Base-by-base conservation (phyloP, 2,329 filamentous ascomycete species). In the Aspergillus clavatus region DNA sequence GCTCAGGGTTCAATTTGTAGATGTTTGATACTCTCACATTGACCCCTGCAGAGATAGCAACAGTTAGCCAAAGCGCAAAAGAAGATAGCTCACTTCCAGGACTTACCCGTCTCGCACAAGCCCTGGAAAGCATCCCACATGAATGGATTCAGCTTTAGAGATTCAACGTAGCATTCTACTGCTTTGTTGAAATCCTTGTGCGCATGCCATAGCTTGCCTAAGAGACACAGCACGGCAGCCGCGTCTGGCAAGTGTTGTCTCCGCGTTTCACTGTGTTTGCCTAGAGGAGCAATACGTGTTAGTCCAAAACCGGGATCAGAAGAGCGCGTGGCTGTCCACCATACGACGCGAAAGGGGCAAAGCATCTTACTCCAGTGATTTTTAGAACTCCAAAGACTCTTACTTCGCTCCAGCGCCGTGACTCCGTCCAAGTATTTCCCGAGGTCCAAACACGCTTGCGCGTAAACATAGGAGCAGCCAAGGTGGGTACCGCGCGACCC, bases 81-180 rank as follows among this genome's bases (percentile, higher is more conserved):
- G 12, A n/a, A 5, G 10, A 38, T 3, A 11, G 11, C 14, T 19
- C 24, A 5, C 8, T 10, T 4, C 19, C 16, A 31, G 37, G 38
- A 54, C 67, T 58, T 65, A 72, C 80, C 82, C 35, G 80, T 87
- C 61, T 96, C 89, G 63, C 90, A 95, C 6, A 98, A 77, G 12
- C 82, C 85, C 18, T 84, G 83, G 59, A 97, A 97, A 0, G 91
- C 90, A 73, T 98, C 93, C 93, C 93, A 98, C 80, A 95, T 93
- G 68, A 97, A 91, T 1, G 93, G 90, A 60, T 97, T 98, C 43
- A 83, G 68, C 69, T 90, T 94, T 58, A 98, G 72, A 5, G 90
- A 82, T 48, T 94, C 89, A 55, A 95, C 89, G 62, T 93, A 97
- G 65, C 82, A 89, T 54, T 86, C 80, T 12, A 91, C 82, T 6